Percentiles rank a stretch among this genome's conserved stretches.
Conservation (phyloP, 306 rosid species). For the Ormosia semicastrata region DNA sequence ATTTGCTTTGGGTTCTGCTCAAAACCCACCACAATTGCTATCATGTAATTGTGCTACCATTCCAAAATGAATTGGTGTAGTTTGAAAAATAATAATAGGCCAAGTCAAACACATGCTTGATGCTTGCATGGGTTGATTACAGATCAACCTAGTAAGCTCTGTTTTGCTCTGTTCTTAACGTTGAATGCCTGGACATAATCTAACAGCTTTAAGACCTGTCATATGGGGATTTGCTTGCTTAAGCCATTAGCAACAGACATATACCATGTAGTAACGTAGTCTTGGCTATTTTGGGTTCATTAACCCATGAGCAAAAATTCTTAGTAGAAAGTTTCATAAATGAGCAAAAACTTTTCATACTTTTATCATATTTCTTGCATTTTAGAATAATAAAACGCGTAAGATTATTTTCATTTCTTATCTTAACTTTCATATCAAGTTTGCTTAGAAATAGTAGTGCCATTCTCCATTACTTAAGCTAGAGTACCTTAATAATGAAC, state of each 20-base stretch:
- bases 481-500: not conserved
- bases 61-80: not conserved
- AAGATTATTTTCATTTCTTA: not conserved
- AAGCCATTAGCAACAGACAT: not conserved
- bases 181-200: not conserved
- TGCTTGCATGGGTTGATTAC: not conserved
- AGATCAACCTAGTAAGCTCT: constrained; percentile 16
- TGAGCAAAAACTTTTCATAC: not conserved
- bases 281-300: not conserved
- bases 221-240: constrained; percentile 21
- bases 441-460: not conserved
- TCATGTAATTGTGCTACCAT: too few relatives aligned
- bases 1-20: too few relatives aligned
- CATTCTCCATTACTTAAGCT: not conserved
- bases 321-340: not conserved
- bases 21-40: too few relatives aligned
- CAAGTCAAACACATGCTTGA: constrained; percentile 22
- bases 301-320: not conserved
- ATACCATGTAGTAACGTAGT: not conserved
- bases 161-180: constrained; percentile 23
- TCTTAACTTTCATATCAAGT: not conserved
- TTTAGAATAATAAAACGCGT: not conserved
- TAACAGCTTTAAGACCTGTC: constrained; percentile 12
- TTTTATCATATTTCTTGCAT: not conserved
- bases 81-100: not conserved